phyloP scores from a whole-genome alignment of 345 rosid genomes.

The Fremontodendron californicum region DNA sequence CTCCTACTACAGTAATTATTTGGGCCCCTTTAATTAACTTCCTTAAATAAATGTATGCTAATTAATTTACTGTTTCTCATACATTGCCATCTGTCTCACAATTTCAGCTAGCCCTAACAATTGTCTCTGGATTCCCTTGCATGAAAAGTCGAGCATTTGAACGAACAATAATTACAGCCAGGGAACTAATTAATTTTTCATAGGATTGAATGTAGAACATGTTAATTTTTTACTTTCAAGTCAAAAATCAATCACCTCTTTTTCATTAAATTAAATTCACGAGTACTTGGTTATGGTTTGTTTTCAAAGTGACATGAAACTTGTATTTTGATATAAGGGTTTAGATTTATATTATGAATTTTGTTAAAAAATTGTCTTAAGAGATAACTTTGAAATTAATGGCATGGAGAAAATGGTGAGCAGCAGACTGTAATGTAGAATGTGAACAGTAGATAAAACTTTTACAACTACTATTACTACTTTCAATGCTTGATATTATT shows the following conservation, averaged over 20 bases:
- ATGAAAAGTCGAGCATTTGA: neutral
- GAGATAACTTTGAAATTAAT: too few relatives aligned
- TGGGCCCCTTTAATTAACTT: conserved; percentile 6
- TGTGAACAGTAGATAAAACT: too few relatives aligned
- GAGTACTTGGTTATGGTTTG: neutral
- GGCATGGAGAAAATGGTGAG: too few relatives aligned
- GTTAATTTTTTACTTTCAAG: neutral
- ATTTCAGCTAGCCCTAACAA: too few relatives aligned
- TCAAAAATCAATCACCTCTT: neutral
- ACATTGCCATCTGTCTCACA: neutral
- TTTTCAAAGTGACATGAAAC: too few relatives aligned
- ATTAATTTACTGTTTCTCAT: neutral
- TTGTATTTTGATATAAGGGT: too few relatives aligned
- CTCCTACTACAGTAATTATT: too few relatives aligned
- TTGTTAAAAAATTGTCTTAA: too few relatives aligned
- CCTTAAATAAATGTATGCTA: neutral
- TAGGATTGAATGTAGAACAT: neutral
- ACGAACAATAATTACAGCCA: neutral
- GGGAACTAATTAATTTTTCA: neutral
- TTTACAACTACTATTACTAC: too few relatives aligned
- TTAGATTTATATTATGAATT: too few relatives aligned
- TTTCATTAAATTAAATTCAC: neutral
- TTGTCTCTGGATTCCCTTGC: neutral
- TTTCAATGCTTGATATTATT: too few relatives aligned
- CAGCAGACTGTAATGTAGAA: too few relatives aligned